Evolutionary conservation across 2,329 filamentous ascomycete genomes (phyloP), one percentile per base, ranked within the genome.

Genomic region (Penicillium sp.): DNA sequence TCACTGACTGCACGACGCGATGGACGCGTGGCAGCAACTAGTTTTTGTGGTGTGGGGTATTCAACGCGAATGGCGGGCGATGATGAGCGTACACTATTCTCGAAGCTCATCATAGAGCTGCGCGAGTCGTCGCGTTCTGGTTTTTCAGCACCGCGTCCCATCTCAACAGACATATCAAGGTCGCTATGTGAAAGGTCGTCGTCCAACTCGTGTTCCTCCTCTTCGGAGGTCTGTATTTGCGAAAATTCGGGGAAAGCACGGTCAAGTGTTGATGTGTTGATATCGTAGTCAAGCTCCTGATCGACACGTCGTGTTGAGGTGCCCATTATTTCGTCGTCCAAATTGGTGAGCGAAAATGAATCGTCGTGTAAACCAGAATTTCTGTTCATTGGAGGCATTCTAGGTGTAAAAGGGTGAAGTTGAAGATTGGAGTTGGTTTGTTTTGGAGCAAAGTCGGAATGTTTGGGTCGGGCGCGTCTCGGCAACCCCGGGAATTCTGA

Each of bases 121-220:
- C 79, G 78, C 29, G 81, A 84, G 63, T 82, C 78, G 59, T 83
- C 76, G 64, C 60, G 69, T 58, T 61, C 59, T 16, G 60, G 60
- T 60, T 70, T 77, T 59, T 76, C 76, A 23, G 74, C 69, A 33
- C 81, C 84, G 53, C 85, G 78, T 45, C 81, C 83, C 33, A 84
- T 68, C 65, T 87, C 84, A 55, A 87, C 76, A 2, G 83, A 85
- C 58, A 81, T 74, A 50, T 76, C 78, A 49, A 79, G 76, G 40
- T 81, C 76, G 13, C 76, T 72, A 4, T 68, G 69, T 54, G 55
- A 59, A 47, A 60, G 50, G 5, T 53, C 47, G 25, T 57, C 58
- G 23, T 55, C 50, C 34, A 50, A 19, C 23, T 74, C 72, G 19
- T 69, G 69, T 31, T 63, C 64, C 45, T 72, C 70, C 47, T 79